These are phyloP conservation scores for Coffea eugenioides DNA, from an alignment of 257 asterid genomes.

Conservation along the genomic window DNA sequence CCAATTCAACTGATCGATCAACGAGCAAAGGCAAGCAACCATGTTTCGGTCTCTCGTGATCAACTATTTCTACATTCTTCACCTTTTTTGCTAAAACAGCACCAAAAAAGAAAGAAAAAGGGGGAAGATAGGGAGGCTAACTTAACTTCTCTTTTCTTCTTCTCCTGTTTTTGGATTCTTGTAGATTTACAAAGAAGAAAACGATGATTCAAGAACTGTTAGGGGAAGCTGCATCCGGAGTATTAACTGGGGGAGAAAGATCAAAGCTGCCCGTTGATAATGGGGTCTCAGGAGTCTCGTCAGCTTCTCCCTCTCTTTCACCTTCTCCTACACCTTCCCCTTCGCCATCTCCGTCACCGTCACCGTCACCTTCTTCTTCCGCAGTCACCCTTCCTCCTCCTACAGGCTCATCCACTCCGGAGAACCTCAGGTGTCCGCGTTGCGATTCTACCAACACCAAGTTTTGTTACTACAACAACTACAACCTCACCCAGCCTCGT, in stretches of 20 bases:
- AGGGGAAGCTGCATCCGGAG: slow-evolving; percentile 41
- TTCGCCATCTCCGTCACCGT: slow-evolving; percentile 26
- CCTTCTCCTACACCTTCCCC: slow-evolving; percentile 31
- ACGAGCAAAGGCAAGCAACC: slow-evolving; percentile 26
- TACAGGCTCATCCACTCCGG: slow-evolving; percentile 31
- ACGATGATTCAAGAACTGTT: slow-evolving; percentile 76
- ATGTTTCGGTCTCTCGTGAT: slow-evolving; percentile 18
- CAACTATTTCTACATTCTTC: slow-evolving; percentile 32
- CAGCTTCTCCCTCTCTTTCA: slow-evolving; percentile 28
- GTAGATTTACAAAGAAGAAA: slow-evolving; percentile 24
- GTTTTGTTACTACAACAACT: slow-evolving; percentile 88
- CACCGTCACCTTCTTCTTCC: slow-evolving; percentile 34
- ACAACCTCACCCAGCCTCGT: slow-evolving; percentile 90
- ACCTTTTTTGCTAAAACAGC: slow-evolving; percentile 19
- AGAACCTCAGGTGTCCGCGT: slow-evolving; percentile 70
- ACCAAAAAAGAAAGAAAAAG: too few relatives aligned
- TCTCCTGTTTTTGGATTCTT: slow-evolving; percentile 26
- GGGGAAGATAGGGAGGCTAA: slow-evolving; percentile 20
- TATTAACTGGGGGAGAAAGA: slow-evolving; percentile 38
- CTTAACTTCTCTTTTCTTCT: slow-evolving; percentile 22
- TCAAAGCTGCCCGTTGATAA: slow-evolving; percentile 31
- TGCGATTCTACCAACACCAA: slow-evolving; percentile 82
- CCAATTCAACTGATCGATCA: not conserved
- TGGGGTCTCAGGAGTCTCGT: slow-evolving; percentile 26
- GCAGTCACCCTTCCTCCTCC: slow-evolving; percentile 17